These are phyloP conservation scores for Herpetomonas tarakana DNA, from an alignment of 208 protist species.

Conservation along the genomic window DNA sequence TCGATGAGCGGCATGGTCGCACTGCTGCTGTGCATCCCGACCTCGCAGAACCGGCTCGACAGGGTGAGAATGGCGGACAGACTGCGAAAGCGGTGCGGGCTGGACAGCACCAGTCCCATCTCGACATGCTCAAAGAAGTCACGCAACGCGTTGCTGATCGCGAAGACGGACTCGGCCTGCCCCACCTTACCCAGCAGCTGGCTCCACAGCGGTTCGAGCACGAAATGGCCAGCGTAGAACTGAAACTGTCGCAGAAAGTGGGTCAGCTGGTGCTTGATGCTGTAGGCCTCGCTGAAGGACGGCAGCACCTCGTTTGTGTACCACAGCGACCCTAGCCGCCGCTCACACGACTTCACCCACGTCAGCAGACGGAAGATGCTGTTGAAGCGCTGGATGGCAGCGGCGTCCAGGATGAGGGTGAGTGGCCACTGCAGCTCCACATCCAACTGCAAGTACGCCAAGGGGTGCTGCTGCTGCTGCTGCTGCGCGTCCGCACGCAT, in stretches of 20 bases:
- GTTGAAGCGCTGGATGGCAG: conserved; percentile 63
- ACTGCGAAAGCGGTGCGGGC: conserved; percentile 66
- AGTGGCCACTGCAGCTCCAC: conserved; percentile 81
- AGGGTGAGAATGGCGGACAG: conserved; percentile 65
- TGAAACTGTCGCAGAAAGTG: conserved; percentile 88
- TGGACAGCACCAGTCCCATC: conserved; percentile 68
- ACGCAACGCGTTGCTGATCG: conserved; percentile 59
- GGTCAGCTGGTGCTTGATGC: conserved; percentile 82
- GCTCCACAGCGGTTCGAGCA: conserved; percentile 82
- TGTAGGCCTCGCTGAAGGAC: conserved; percentile 55
- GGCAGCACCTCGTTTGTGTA: conserved; percentile 38
- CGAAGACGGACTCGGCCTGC: conserved; percentile 67
- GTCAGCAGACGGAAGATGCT: conserved; percentile 79
- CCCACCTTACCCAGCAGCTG: conserved; percentile 60
- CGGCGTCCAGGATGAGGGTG: conserved; percentile 67
- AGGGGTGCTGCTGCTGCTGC: conserved; percentile 37
- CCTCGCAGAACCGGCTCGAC: conserved; percentile 67
- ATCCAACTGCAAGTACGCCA: conserved; percentile 84
- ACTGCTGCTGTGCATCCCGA: conserved; percentile 57
- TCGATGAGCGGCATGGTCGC: conserved; percentile 49
- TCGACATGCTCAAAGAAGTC: conserved; percentile 77
- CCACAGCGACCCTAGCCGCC: conserved; percentile 59
- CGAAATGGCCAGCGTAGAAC: conserved; percentile 87
- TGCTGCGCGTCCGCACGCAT: no score
- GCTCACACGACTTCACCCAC: conserved; percentile 81